phyloP scores from a whole-genome alignment of 768 basidiomycete genomes.

The Tricholoma matsutake region DNA sequence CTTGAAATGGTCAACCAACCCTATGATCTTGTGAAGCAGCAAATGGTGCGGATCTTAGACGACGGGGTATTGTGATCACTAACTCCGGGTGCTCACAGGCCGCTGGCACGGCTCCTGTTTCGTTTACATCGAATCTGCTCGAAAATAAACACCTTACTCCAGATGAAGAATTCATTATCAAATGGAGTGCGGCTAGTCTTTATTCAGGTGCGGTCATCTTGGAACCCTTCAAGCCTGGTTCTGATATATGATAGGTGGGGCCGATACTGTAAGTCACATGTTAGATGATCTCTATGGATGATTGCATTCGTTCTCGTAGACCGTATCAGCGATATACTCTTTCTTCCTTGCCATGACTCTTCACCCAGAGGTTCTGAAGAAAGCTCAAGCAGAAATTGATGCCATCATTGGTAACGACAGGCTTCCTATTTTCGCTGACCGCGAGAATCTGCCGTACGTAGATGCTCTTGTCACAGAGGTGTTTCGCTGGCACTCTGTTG shows the following conservation, averaged over 20 bases:
- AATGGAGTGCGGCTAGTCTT: slow-evolving; percentile 59
- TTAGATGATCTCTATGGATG: not conserved
- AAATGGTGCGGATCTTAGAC: slow-evolving; percentile 41
- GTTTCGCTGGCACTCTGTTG: slow-evolving; percentile 46
- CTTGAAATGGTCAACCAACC: slow-evolving; percentile 55
- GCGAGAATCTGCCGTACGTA: slow-evolving; percentile 55
- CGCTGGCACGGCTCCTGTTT: slow-evolving; percentile 53
- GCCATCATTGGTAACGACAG: slow-evolving; percentile 54
- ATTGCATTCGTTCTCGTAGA: slow-evolving; percentile 33
- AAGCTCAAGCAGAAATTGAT: slow-evolving; percentile 64
- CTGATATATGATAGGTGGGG: slow-evolving; percentile 40
- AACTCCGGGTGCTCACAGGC: slow-evolving; percentile 35
- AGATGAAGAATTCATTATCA: slow-evolving; percentile 61
- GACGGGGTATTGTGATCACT: not conserved
- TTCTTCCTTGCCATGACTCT: slow-evolving; percentile 62
- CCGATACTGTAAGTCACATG: slow-evolving; percentile 46
- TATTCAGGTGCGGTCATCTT: slow-evolving; percentile 39
- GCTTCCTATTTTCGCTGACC: slow-evolving; percentile 58
- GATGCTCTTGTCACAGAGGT: slow-evolving; percentile 62
- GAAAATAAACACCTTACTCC: slow-evolving; percentile 45
- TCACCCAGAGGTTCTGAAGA: slow-evolving; percentile 52
- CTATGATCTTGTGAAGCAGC: slow-evolving; percentile 55
- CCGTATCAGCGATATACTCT: slow-evolving; percentile 56
- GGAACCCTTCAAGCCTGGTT: not conserved
- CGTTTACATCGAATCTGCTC: slow-evolving; percentile 57